Percentiles rank a stretch among this genome's conserved stretches.
These are phyloP conservation scores for Cryptococcus amylolentus DNA, from an alignment of 1,284 basidiomycete genomes.

Conservation along the genomic window DNA sequence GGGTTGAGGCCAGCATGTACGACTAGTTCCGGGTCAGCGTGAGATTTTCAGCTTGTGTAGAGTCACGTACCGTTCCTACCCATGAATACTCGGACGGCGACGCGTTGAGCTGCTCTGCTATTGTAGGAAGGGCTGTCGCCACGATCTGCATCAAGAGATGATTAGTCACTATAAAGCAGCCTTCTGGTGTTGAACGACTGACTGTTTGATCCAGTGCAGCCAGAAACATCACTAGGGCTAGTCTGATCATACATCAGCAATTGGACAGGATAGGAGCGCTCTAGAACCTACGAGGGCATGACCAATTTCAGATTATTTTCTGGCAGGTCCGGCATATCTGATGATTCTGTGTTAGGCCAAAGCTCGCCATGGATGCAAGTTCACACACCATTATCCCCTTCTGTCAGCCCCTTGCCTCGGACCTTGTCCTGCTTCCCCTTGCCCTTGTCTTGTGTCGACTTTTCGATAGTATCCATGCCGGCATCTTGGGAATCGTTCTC, in stretches of 20 bases:
- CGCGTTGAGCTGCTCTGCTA: constrained; percentile 28
- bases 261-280: neutral
- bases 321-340: constrained; percentile 36
- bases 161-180: neutral
- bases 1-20: constrained; percentile 36
- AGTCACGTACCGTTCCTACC: constrained; percentile 23
- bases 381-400: constrained; percentile 38
- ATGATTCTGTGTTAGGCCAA: neutral
- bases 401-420: constrained; percentile 33
- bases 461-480: neutral
- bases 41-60: no score
- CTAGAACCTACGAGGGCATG: constrained; percentile 23
- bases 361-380: neutral
- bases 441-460: neutral
- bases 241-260: constrained; percentile 12
- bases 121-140: constrained; percentile 32
- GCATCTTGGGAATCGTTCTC: neutral
- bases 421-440: neutral
- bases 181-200: neutral
- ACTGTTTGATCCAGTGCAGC: constrained; percentile 43
- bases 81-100: constrained; percentile 35
- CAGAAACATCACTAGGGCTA: constrained; percentile 42
- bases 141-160: constrained; percentile 21
- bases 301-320: constrained; percentile 35
- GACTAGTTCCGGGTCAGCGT: constrained; percentile 11